Evolutionary conservation across 2,329 filamentous ascomycete genomes (phyloP).

Genomic region (Xylaria sp.): DNA sequence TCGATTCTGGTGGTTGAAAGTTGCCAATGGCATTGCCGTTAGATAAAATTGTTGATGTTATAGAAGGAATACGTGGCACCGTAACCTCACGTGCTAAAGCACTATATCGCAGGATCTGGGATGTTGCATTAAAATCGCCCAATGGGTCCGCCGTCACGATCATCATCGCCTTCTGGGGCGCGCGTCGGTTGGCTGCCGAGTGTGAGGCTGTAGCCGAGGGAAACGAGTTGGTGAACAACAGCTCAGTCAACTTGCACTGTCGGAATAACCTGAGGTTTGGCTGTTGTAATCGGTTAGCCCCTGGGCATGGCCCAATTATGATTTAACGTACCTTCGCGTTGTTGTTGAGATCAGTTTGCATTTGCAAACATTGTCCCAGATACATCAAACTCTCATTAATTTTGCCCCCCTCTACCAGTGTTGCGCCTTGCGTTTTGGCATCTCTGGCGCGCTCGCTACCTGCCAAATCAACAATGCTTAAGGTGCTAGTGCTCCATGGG

Average conservation of each 20-base stretch:
- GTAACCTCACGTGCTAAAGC: conserved; percentile 92
- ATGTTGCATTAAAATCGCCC: conserved; percentile 96
- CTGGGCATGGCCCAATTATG: not conserved
- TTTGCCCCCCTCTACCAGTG: conserved; percentile 92
- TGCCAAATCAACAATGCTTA: conserved; percentile 91
- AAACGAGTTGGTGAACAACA: conserved; percentile 88
- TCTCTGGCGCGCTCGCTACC: conserved; percentile 92
- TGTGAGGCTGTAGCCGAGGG: conserved; percentile 63
- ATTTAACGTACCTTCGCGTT: conserved; percentile 68
- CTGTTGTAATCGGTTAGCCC: conserved; percentile 47
- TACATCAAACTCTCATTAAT: conserved; percentile 99
- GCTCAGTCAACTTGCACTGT: conserved; percentile 84
- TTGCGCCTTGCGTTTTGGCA: conserved; percentile 91
- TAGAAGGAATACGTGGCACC: conserved; percentile 84
- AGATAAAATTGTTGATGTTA: conserved; percentile 71
- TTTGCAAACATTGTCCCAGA: conserved; percentile 92
- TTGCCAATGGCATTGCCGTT: conserved; percentile 35
- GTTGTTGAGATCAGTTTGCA: conserved; percentile 81
- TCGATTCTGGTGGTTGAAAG: conserved; percentile 30
- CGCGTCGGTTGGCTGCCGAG: conserved; percentile 54
- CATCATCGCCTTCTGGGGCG: conserved; percentile 90
- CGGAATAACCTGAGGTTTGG: conserved; percentile 77
- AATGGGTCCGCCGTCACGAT: conserved; percentile 92
- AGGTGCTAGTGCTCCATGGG: conserved; percentile 75
- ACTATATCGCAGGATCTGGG: conserved; percentile 92